Evolutionary conservation across 306 rosid genomes (phyloP).

Genomic region (Pyrus communis): DNA sequence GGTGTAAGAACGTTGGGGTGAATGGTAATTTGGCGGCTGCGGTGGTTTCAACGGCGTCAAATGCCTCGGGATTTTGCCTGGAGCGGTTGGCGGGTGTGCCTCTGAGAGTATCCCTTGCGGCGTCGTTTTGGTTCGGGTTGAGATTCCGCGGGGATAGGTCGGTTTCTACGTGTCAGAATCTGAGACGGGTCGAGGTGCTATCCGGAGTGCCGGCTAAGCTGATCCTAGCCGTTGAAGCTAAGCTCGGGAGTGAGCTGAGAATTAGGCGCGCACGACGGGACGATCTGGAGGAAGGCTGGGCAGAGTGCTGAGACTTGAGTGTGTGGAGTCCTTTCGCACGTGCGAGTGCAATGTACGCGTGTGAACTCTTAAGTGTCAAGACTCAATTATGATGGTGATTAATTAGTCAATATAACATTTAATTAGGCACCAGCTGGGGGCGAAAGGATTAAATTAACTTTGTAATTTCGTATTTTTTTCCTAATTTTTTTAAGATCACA

Average conservation of each 20-base stretch:
- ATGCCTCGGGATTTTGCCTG: slow-evolving; percentile 12
- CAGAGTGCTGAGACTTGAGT: slow-evolving; percentile 25
- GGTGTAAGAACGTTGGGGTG: slow-evolving; percentile 18
- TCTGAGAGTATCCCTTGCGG: slow-evolving; percentile 40
- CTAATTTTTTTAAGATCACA: background rate
- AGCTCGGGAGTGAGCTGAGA: slow-evolving; percentile 28
- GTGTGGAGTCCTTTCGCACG: background rate
- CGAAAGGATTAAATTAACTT: background rate
- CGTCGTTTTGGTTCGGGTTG: slow-evolving; percentile 66
- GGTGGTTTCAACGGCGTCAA: background rate
- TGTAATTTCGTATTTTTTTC: background rate
- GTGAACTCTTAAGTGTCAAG: background rate
- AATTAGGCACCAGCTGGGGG: background rate
- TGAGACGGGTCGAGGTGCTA: slow-evolving; percentile 30
- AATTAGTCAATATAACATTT: background rate
- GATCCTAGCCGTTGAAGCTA: slow-evolving; percentile 39
- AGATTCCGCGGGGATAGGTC: slow-evolving; percentile 21
- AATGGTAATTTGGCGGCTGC: background rate
- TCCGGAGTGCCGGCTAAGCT: slow-evolving; percentile 54
- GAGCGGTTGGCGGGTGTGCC: slow-evolving; percentile 25
- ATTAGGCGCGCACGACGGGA: background rate
- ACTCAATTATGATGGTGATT: background rate
- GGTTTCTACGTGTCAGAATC: slow-evolving; percentile 24
- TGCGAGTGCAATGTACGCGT: background rate
- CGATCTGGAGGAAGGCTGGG: slow-evolving; percentile 48